phyloP scores from a whole-genome alignment of 2,329 filamentous ascomycete genomes.

The Hirsutella rhossiliensis region DNA sequence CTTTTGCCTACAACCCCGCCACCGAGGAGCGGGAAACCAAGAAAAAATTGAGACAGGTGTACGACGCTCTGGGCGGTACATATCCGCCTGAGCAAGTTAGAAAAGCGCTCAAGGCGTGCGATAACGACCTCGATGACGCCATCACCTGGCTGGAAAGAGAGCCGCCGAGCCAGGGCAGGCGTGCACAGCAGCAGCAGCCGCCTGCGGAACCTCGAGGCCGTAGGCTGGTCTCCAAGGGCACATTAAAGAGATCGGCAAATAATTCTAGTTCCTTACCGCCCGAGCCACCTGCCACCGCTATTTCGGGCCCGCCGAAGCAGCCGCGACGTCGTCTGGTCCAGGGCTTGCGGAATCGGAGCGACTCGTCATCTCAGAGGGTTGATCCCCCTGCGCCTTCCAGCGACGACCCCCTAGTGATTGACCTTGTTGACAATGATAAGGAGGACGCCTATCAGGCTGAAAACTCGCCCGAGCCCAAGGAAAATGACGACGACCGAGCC shows the following conservation, averaged over 20 bases:
- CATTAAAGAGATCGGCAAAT: conserved; percentile 9
- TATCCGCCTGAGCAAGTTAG: conserved; percentile 18
- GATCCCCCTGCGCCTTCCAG: conserved; percentile 15
- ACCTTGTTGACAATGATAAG: conserved; percentile 23
- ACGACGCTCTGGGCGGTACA: conserved; percentile 19
- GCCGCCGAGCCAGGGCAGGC: conserved; percentile 1
- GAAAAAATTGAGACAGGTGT: conserved; percentile 22
- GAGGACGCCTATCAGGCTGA: conserved; percentile 28
- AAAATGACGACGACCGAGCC: conserved; percentile 34
- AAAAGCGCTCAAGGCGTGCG: conserved; percentile 18
- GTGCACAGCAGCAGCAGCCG: not conserved
- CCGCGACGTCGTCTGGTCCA: conserved; percentile 23
- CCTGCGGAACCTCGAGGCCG: conserved; percentile 11
- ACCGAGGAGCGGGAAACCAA: conserved; percentile 23
- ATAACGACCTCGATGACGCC: conserved; percentile 23
- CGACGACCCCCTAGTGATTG: conserved; percentile 21
- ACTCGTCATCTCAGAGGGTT: conserved; percentile 11
- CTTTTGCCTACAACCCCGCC: conserved; percentile 36
- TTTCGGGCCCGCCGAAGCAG: conserved; percentile 17
- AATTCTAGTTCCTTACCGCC: conserved; percentile 5
- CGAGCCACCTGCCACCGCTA: conserved; percentile 8
- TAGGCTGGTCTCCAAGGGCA: conserved; percentile 19
- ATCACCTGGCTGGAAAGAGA: conserved; percentile 16
- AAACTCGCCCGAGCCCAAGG: conserved; percentile 12
- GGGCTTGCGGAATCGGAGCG: conserved; percentile 17